Evolutionary conservation across 192 early-diverging fungal genomes (phyloP), one percentile per base, ranked within the genome.

Genomic region (Jimgerdemannia flammicorona): DNA sequence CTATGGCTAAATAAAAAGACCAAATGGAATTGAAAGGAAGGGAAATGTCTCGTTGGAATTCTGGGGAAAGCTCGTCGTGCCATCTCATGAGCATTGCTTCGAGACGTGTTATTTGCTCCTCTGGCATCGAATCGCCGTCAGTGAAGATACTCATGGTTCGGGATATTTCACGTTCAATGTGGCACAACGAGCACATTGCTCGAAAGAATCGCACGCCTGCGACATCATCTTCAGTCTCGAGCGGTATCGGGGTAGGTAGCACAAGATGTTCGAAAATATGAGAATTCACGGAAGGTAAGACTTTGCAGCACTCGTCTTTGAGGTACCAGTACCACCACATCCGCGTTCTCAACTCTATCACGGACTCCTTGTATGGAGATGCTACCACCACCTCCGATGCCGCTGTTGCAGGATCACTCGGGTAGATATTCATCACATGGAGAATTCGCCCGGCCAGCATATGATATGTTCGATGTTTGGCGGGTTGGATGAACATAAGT

Each of bases 291-390:
- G 49, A 59, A 6, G 14, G 0, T 6, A 59, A 29, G 11, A 75
- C 41, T 14, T 43, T 68, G 20, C 74, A 75, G 20, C 74, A 75
- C n/a, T 67, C 66, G 44, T 75, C 69, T 41, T 75, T 75, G 43
- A 69, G 74, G n/a, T 75, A 75, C 74, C 74, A 75, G 67, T 67
- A 66, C 74, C 74, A 75, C 74, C 74, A 75, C 2, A 67, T 49
- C 66, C 72, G 64, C 67, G 65, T 64, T 19, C 67, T 66, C 72
- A 74, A 67, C 67, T 74, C 72, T 64, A 74, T 10, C 44, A 10
- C 19, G 29, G 67, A 74, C 29, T 29, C 29, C 29, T 29, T 29
- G 29, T 29, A 0, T 29, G 29, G 29, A 29, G 29, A 29, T 29
- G 29, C 29, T 67, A 66, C 74, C 74, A 75, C 74, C 74, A 75